Evolutionary conservation across 352 stramenopile species (phyloP).

Genomic region (Thraustochytrium sp.): DNA sequence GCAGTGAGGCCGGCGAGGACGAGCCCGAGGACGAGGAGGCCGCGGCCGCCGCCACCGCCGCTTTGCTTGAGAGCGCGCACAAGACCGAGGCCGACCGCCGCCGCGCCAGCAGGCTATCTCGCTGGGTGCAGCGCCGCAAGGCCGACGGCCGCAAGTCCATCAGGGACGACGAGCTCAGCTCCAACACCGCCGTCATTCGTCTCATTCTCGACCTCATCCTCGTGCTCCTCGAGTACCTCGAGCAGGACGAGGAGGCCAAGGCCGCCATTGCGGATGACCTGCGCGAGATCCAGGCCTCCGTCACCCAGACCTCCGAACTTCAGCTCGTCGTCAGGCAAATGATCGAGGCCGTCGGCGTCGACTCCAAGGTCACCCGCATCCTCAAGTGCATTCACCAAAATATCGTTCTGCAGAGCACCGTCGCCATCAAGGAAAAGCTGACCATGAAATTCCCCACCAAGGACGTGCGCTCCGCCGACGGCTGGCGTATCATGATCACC

Average conservation of each 20-base stretch:
- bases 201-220: conserved; percentile 18
- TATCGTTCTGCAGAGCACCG: conserved; percentile 38
- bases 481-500: conserved; percentile 40
- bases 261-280: background rate
- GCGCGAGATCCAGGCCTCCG: background rate
- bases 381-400: conserved; percentile 45
- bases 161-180: conserved; percentile 14
- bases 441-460: conserved; percentile 36
- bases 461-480: conserved; percentile 33
- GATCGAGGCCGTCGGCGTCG: background rate
- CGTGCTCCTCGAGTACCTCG: conserved; percentile 20
- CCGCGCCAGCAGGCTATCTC: background rate
- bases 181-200: background rate
- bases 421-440: conserved; percentile 27
- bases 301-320: background rate
- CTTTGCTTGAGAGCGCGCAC: background rate
- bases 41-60: background rate
- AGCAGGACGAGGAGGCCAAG: background rate
- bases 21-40: background rate
- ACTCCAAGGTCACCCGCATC: conserved; percentile 20
- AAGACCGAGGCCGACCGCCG: background rate
- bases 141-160: background rate
- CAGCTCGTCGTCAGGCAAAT: conserved; percentile 39
- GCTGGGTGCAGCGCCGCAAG: conserved; percentile 9
- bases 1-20: background rate